Conservation (phyloP, 2,329 filamentous ascomycete species). For the Fusarium devonianum region DNA sequence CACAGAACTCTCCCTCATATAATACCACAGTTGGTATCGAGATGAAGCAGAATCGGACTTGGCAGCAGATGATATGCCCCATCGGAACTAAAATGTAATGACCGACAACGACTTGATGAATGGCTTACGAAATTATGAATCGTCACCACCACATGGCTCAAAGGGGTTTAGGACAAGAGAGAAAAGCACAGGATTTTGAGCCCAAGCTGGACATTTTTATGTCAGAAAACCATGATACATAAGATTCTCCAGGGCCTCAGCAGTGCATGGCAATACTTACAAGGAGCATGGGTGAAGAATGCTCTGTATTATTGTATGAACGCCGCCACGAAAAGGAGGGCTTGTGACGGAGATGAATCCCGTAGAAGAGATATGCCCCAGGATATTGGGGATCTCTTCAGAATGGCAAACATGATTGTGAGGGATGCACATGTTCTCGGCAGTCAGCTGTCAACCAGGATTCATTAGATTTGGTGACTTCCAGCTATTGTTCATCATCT, state of each 20-base stretch:
- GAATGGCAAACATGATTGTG: background rate
- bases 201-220: too few relatives aligned
- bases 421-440: conserved; percentile 2
- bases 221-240: too few relatives aligned
- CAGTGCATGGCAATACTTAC: too few relatives aligned
- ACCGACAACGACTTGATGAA: conserved; percentile 32
- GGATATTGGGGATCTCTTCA: background rate
- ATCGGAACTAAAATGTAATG: conserved; percentile 18
- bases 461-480: too few relatives aligned
- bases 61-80: too few relatives aligned
- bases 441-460: too few relatives aligned
- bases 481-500: too few relatives aligned
- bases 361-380: background rate
- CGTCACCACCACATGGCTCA: conserved; percentile 10
- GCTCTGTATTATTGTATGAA: too few relatives aligned
- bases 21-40: background rate
- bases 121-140: conserved; percentile 36
- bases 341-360: too few relatives aligned
- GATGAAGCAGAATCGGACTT: background rate
- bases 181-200: conserved; percentile 23
- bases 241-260: too few relatives aligned
- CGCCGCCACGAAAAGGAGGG: too few relatives aligned
- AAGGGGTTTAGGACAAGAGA: conserved; percentile 5
- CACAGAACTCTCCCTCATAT: conserved; percentile 37
- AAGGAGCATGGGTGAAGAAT: too few relatives aligned